phyloP scores from a whole-genome alignment of 31 red algal species.

The Endocladia muricata region DNA sequence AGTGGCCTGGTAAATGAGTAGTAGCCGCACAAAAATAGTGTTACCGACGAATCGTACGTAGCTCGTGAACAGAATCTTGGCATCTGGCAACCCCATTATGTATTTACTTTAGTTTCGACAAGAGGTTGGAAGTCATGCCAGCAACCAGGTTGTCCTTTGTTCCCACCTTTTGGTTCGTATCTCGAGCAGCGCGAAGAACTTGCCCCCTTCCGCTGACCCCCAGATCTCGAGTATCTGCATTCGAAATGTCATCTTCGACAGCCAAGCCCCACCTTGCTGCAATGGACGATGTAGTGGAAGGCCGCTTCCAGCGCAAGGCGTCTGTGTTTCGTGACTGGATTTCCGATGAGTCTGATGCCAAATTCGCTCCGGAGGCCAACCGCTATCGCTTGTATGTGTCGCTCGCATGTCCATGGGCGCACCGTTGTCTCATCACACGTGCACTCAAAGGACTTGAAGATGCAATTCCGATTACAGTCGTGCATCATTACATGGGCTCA shows the following conservation, averaged over 20 bases:
- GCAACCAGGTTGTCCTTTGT: no score
- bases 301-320: slow-evolving; percentile 50
- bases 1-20: no score
- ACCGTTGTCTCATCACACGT: slow-evolving; percentile 63
- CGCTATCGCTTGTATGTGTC: slow-evolving; percentile 80
- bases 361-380: slow-evolving; percentile 49
- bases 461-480: slow-evolving; percentile 61
- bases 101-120: no score
- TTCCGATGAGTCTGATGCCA: slow-evolving; percentile 24
- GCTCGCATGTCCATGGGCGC: slow-evolving; percentile 90
- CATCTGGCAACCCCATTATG: no score
- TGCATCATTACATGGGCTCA: slow-evolving; percentile 80
- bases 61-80: no score
- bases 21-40: no score
- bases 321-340: slow-evolving; percentile 55
- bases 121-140: no score
- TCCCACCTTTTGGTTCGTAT: no score
- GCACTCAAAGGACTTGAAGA: slow-evolving; percentile 82
- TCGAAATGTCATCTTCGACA: slow-evolving; percentile 6
- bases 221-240: no score
- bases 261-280: slow-evolving; percentile 21
- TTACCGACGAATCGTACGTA: no score
- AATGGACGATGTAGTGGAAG: slow-evolving; percentile 49
- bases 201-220: no score
- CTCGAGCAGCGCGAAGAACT: no score